Conservation (phyloP, 2,329 filamentous ascomycete species). For the Phoma sp. region DNA sequence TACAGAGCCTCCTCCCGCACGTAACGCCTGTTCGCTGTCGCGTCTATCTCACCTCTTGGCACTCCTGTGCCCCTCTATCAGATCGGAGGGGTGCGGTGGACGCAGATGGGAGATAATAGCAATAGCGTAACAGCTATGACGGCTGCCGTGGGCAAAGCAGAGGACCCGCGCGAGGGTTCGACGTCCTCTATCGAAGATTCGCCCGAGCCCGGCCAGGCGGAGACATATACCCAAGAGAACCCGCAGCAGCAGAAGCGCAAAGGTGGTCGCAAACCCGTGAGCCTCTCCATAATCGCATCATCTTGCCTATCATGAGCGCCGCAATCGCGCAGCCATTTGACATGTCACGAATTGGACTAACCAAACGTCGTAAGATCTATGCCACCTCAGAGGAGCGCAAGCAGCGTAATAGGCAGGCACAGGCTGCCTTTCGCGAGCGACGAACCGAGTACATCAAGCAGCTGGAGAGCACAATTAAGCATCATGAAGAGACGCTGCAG, state of each 20-base stretch:
- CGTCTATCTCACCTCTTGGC: constrained; percentile 46
- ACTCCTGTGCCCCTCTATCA: constrained; percentile 47
- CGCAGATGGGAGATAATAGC: constrained; percentile 60
- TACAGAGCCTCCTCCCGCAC: constrained; percentile 39
- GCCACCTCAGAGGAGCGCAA: constrained; percentile 98
- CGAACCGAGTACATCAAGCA: constrained; percentile 99
- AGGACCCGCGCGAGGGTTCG: constrained; percentile 54
- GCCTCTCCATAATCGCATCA: constrained; percentile 46
- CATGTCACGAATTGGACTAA: constrained; percentile 50
- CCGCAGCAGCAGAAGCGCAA: constrained; percentile 82
- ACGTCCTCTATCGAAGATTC: constrained; percentile 59
- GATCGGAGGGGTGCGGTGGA: constrained; percentile 52
- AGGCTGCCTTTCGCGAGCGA: constrained; percentile 95
- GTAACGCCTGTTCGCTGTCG: constrained; percentile 33
- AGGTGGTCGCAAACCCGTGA: constrained; percentile 95
- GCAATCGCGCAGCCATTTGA: constrained; percentile 30
- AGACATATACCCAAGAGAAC: constrained; percentile 53
- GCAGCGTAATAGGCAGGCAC: constrained; percentile 94
- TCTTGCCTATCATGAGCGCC: constrained; percentile 34
- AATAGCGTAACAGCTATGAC: constrained; percentile 55
- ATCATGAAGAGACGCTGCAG: constrained; percentile 92
- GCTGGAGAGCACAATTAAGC: constrained; percentile 94
- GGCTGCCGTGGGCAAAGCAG: constrained; percentile 55
- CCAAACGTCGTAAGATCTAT: constrained; percentile 76
- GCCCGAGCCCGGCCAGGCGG: constrained; percentile 54